Evolutionary conservation across 163 green algal genomes (phyloP), one percentile per base, ranked within the genome.

Genomic region (Chlamydomonas reinhardtii): DNA sequence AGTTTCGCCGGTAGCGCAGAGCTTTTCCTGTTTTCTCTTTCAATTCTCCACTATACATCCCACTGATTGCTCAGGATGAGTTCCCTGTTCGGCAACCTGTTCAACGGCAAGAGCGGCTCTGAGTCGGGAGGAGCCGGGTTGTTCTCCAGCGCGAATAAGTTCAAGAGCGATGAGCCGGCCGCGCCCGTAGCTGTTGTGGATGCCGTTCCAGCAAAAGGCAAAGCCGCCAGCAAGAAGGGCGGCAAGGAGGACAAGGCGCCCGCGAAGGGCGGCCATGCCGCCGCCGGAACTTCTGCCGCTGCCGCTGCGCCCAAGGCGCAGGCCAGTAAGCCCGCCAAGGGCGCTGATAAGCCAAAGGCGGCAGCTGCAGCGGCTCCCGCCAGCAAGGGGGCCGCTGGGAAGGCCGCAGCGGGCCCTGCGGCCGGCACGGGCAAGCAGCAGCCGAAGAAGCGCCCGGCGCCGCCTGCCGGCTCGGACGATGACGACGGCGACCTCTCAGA

Each of bases 41-140:
- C 11, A 19, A 56, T 56, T 56, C 12, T 2, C 14, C 12, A 56
- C 14, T 17, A 56, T 56, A 56, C 48, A 17, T 17, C 5, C 11
- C 14, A 56, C 9, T 2, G 48, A 56, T 56, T 20, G 48, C 5
- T 17, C 1, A 19, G 14, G 11, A 83, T 83, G 76, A 62, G 61
- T 17, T 70, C 62, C 22, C n/a, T 84, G 25, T 84, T 84, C 29
- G 66, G 66, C 8, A 84, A 84, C 19, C 48, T 84, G 32, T 84
- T 84, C 59, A 68, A 48, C 19, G 62, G 62, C 59, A 65, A 65
- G 59, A 48, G 39, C 39, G 39, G 39, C 39, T 5, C 39, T 48
- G 24, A 65, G 59, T 65, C 59, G 12, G 62, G 2, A 59, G 34
- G 12, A 27, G 48, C 31, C n/a, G 65, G 43, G 4, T 27, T 84